Evolutionary conservation across 2,329 filamentous ascomycete genomes (phyloP), one percentile per base, ranked within the genome.

Genomic region (Aspergillus chevalieri): DNA sequence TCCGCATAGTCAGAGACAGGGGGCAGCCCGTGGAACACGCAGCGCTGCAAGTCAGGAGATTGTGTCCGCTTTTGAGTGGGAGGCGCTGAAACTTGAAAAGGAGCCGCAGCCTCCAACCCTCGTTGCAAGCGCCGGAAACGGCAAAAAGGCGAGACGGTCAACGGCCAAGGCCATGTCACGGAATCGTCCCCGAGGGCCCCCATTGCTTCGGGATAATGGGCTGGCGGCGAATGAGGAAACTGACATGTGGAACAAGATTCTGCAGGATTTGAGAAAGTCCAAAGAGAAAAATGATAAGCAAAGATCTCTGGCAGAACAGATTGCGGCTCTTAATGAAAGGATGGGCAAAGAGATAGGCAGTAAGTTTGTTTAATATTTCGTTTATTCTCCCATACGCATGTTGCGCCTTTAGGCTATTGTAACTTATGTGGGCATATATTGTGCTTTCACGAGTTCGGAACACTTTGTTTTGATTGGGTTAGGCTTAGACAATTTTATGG

Each of bases 221-320:
- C 62, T 68, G n/a, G 69, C 68, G 15, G 69, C 68, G 28, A 72
- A 71, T 46, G 70, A 73, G 59, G 70, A 73, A 51, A 66, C 70
- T 51, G 70, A 73, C 50, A 69, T 73, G 60, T 73, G 69, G 69
- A 72, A 71, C 52, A 67, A 68, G 53, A 72, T 73, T 42, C 62
- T 68, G 42, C 67, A 70, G 49, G 69, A 73, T 51, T 60, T 73
- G 39, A 62, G 63, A 50, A 72, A 72, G 54, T 69, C 70, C 34
- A 69, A 71, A 45, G 70, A 73, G 57, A 72, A 69, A 52, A 71
- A 72, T 50, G 70, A 72, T 51, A 68, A 70, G 48, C 70, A 73
- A 52, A 67, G 61, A 47, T 53, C 55, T 5, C 53, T 74, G 19
- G 66, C 66, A 1, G 64, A 66, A 17, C 70, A 74, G 47, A 74